Base-by-base conservation (phyloP, 78 protist species). In the Capsaspora owczarzaki region DNA sequence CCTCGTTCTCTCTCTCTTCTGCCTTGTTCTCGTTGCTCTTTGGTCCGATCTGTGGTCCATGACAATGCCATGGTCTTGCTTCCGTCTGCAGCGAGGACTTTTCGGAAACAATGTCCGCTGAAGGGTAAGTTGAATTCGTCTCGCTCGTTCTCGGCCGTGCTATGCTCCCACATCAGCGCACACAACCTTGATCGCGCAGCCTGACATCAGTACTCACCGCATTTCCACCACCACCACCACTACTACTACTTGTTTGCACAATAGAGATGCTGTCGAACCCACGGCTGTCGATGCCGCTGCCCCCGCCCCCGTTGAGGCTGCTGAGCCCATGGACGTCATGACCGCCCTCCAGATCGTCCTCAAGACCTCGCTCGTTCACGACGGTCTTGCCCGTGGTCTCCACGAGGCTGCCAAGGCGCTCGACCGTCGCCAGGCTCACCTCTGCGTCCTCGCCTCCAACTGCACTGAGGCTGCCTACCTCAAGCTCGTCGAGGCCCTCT, bases 311-410 rank as follows among this genome's bases (percentile, higher is more conserved):
- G 43, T 41, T 29, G 35, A 2, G 5, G 71, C 41, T 25, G 71
- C 16, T 35, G 71, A 25, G 35, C 71, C 16, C 56, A 80, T 69
- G 78, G 84, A 66, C 75, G 69, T 44, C 33, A 80, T 81, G 79
- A 53, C 60, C 51, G 98, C 98, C 40, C 92, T 96, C 60, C 82
- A 87, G 83, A 76, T 43, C 49, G 97, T 94, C 68, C 87, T 96
- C 68, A 89, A 87, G 88, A 87, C 83, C 70, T 77, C 99, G 22
- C 56, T 87, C 46, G 66, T 82, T 74, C 60, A 61, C 89, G 90
- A 90, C 61, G 95, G 95, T n/a, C 84, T 96, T 23, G 89, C 82
- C 47, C 95, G 96, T 70, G 99, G 99, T 43, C 95, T 96, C 75
- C 93, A 83, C 82, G 97, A 96, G 88, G 70, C 78, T 71, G 96